Percentiles rank a stretch among this genome's conserved stretches.
Conservation (phyloP, 2,329 filamentous ascomycete genomes). For the Colletotrichum gloeosporioides region DNA sequence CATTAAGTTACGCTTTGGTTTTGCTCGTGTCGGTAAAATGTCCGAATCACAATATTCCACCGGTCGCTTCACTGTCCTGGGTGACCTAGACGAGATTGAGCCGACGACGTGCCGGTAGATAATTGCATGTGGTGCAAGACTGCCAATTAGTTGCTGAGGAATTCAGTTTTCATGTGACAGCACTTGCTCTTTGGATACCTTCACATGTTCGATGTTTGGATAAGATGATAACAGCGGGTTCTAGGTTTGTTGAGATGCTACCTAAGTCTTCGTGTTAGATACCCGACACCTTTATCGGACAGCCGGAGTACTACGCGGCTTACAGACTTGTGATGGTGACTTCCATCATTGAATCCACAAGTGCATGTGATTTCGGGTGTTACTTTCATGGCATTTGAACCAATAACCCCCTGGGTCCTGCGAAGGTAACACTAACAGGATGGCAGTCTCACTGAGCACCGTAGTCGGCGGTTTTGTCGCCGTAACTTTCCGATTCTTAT, state of each 20-base stretch:
- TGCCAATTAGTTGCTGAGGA: accelerated
- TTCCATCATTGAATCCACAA: neutral
- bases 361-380: neutral
- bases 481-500: neutral
- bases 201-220: neutral
- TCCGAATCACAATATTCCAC: neutral
- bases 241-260: neutral
- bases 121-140: neutral
- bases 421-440: neutral
- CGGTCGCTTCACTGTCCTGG: neutral
- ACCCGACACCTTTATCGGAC: neutral
- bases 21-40: neutral
- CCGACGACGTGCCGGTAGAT: neutral
- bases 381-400: neutral
- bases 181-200: accelerated
- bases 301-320: neutral
- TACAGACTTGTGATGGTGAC: neutral
- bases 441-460: accelerated
- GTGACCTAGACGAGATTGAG: accelerated
- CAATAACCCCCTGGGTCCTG: neutral
- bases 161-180: neutral
- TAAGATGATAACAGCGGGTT: neutral
- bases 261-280: neutral
- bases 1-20: neutral
- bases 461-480: neutral